These are phyloP conservation scores for Yarrowia sp. DNA, from an alignment of 805 yeast species.

Conservation along the genomic window DNA sequence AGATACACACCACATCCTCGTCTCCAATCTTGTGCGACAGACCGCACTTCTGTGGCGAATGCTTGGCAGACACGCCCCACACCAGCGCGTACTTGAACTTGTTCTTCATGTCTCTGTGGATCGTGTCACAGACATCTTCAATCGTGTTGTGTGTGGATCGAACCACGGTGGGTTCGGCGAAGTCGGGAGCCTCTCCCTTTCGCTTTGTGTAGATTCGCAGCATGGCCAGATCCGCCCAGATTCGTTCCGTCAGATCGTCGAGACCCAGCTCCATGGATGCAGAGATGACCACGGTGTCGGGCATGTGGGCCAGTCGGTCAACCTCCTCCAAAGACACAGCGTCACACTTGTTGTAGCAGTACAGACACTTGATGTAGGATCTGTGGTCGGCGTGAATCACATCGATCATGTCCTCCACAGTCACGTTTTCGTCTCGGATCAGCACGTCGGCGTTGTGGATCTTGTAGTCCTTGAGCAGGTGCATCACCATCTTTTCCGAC, in stretches of 20 bases:
- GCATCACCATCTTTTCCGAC: conserved; percentile 78
- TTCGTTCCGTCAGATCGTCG: conserved; percentile 86
- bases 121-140: conserved; percentile 87
- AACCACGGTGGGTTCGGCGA: conserved; percentile 90
- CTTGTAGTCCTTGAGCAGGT: conserved; percentile 82
- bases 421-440: conserved; percentile 84
- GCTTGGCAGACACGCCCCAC: conserved; percentile 96
- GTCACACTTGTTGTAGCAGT: conserved; percentile 94
- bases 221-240: conserved; percentile 86
- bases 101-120: conserved; percentile 90
- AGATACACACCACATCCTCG: conserved; percentile 92
- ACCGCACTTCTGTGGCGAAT: conserved; percentile 97
- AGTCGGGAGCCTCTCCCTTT: conserved; percentile 81
- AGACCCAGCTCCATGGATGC: conserved; percentile 89
- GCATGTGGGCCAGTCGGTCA: conserved; percentile 88
- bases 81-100: conserved; percentile 93
- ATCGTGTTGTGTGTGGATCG: conserved; percentile 74
- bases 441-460: conserved; percentile 93
- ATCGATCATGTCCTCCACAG: conserved; percentile 93
- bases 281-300: conserved; percentile 92
- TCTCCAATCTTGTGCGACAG: conserved; percentile 81
- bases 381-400: conserved; percentile 86
- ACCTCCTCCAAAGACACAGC: conserved; percentile 95
- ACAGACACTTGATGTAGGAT: conserved; percentile 87
- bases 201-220: conserved; percentile 83